phyloP scores from a whole-genome alignment of 441 rosid species.

The Gossypium davidsonii region DNA sequence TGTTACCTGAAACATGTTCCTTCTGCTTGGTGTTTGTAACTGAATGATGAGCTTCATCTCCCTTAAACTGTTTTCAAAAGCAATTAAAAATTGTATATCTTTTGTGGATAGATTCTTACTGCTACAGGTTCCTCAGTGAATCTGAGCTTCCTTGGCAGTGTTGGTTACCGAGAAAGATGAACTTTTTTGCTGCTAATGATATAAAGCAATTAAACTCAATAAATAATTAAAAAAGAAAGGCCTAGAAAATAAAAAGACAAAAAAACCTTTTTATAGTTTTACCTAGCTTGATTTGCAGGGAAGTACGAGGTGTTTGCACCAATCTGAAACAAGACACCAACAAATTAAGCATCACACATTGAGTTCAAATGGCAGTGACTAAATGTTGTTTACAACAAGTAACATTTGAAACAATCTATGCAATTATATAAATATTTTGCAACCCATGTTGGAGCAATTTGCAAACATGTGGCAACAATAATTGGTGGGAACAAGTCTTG shows the following conservation, averaged over 20 bases:
- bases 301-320: conserved; percentile 17
- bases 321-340: too few species aligned
- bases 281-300: conserved; percentile 26
- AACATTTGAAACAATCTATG: too few species aligned
- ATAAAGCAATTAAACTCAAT: neutral
- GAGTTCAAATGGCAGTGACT: too few species aligned
- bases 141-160: conserved; percentile 45
- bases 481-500: too few species aligned
- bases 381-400: too few species aligned
- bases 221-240: neutral
- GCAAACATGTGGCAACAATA: too few species aligned
- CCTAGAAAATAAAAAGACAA: neutral
- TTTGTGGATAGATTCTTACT: conserved; percentile 4
- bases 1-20: conserved; percentile 19
- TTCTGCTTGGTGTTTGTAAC: conserved; percentile 5
- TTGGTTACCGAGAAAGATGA: conserved; percentile 10
- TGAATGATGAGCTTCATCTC: conserved; percentile 13
- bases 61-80: conserved; percentile 21
- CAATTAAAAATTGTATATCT: neutral
- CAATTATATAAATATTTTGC: too few species aligned
- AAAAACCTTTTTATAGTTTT: neutral
- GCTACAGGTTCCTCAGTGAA: conserved; percentile 20
- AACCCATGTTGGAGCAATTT: too few species aligned
- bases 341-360: too few species aligned
- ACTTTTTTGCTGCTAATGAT: conserved; percentile 8